These are phyloP conservation scores for Aegilops tauschii DNA, from an alignment of 176 grass and related monocot genomes.

Conservation along the genomic window DNA sequence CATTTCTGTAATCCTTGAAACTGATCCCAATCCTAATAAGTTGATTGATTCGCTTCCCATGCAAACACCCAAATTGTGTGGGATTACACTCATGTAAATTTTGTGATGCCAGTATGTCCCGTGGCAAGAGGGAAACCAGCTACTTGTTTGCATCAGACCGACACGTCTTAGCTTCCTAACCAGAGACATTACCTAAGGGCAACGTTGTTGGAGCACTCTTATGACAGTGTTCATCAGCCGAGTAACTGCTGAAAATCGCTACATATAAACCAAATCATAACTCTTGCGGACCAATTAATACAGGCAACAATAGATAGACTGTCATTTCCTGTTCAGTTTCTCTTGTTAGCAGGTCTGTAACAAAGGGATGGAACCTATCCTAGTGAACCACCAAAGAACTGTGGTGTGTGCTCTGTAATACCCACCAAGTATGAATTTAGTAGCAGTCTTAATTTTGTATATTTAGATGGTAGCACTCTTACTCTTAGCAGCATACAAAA, in stretches of 20 bases:
- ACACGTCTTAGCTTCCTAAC: constrained; percentile 22
- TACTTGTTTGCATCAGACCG: not conserved
- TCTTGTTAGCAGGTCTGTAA: not conserved
- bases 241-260: not conserved
- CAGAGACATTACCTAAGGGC: not conserved
- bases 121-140: constrained; percentile 13
- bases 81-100: constrained; percentile 30
- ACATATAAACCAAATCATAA: not conserved
- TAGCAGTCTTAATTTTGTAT: not conserved
- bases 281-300: not conserved
- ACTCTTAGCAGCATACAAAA: not conserved
- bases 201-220: not conserved
- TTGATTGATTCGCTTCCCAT: not conserved
- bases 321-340: not conserved
- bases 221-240: not conserved
- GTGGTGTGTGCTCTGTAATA: not conserved
- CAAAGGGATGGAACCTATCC: not conserved
- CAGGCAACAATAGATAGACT: not conserved
- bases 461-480: not conserved
- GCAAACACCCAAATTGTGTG: constrained; percentile 34
- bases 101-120: constrained; percentile 30
- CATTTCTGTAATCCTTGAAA: not conserved
- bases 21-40: not conserved
- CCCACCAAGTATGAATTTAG: not conserved
- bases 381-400: not conserved